These are phyloP conservation scores for Fusarium pseudoanthophilum DNA, from an alignment of 2,329 filamentous ascomycete genomes.

Conservation along the genomic window DNA sequence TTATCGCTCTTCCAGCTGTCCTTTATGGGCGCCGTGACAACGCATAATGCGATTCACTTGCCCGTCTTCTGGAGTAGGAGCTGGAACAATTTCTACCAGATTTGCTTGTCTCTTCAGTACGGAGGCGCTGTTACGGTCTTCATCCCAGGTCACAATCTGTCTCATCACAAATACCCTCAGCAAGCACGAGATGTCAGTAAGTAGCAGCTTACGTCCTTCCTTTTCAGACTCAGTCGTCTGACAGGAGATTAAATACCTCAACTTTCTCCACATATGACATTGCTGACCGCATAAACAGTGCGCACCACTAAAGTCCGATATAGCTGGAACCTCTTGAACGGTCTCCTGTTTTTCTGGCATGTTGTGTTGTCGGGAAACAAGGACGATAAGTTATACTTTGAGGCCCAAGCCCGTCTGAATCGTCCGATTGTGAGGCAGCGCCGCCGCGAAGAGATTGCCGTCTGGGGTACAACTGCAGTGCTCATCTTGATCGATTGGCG, in stretches of 20 bases:
- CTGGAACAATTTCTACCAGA: conserved; percentile 27
- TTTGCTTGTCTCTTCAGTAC: conserved; percentile 25
- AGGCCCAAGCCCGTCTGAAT: conserved; percentile 12
- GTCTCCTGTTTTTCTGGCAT: conserved; percentile 18
- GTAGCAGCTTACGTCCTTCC: neutral
- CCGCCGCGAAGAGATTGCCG: conserved; percentile 7
- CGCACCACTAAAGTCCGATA: conserved; percentile 24
- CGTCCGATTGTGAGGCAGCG: conserved; percentile 20
- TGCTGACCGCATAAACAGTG: conserved; percentile 11
- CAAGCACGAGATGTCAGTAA: conserved; percentile 23
- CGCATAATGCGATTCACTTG: conserved; percentile 19
- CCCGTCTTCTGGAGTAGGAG: conserved; percentile 13
- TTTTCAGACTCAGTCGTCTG: too few species aligned
- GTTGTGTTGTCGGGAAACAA: conserved; percentile 13
- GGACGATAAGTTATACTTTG: conserved; percentile 19
- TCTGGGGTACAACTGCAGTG: conserved; percentile 6
- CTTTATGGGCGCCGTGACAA: conserved; percentile 19
- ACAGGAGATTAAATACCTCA: neutral
- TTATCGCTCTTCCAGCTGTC: conserved; percentile 19
- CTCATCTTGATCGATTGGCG: conserved; percentile 16
- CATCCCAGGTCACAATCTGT: conserved; percentile 19
- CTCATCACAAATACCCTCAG: conserved; percentile 28
- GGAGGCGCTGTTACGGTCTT: conserved; percentile 19
- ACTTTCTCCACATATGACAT: neutral
- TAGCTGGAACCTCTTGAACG: conserved; percentile 24